A percentile compares a stretch with the other conserved stretches of the same genome.
phyloP scores from a whole-genome alignment of 2,329 filamentous ascomycete species.

The Microsporum audouinii region DNA sequence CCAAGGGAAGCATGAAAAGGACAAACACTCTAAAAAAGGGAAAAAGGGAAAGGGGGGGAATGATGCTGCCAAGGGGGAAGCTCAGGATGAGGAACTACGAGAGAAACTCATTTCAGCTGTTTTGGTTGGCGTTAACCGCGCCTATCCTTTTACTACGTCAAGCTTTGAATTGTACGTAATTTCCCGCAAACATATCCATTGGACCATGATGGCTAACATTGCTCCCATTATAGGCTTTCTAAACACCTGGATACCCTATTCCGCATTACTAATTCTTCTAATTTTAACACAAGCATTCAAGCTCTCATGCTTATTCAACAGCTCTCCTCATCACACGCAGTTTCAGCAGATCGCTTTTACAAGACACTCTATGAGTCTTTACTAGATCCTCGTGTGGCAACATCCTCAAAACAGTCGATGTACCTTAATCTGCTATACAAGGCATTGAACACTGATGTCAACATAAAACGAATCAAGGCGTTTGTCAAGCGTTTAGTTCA shows the following conservation, averaged over 20 bases:
- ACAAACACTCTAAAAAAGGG: conserved; percentile 15
- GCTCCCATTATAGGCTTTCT: conserved; percentile 50
- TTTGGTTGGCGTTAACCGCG: conserved; percentile 87
- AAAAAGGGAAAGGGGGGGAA: conserved; percentile 36
- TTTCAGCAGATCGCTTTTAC: conserved; percentile 84
- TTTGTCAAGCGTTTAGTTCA: conserved; percentile 92
- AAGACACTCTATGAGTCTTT: conserved; percentile 90
- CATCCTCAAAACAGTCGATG: conserved; percentile 86
- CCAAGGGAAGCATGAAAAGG: conserved; percentile 20
- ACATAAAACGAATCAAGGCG: conserved; percentile 81
- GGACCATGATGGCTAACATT: conserved; percentile 15
- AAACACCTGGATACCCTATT: conserved; percentile 89
- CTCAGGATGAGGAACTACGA: conserved; percentile 55
- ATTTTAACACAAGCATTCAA: conserved; percentile 97
- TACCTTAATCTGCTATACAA: conserved; percentile 89
- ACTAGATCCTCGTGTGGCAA: conserved; percentile 74
- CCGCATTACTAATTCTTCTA: conserved; percentile 90
- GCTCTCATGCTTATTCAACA: conserved; percentile 92
- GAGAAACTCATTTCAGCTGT: conserved; percentile 91
- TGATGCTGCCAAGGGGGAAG: conserved; percentile 22
- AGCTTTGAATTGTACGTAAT: conserved; percentile 57
- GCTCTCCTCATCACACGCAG: conserved; percentile 65
- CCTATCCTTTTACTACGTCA: conserved; percentile 79
- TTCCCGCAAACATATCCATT: neutral
- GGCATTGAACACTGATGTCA: conserved; percentile 79